Evolutionary conservation across 768 basidiomycete genomes (phyloP), one percentile per base, ranked within the genome.

Genomic region (Suillus ampliporus): DNA sequence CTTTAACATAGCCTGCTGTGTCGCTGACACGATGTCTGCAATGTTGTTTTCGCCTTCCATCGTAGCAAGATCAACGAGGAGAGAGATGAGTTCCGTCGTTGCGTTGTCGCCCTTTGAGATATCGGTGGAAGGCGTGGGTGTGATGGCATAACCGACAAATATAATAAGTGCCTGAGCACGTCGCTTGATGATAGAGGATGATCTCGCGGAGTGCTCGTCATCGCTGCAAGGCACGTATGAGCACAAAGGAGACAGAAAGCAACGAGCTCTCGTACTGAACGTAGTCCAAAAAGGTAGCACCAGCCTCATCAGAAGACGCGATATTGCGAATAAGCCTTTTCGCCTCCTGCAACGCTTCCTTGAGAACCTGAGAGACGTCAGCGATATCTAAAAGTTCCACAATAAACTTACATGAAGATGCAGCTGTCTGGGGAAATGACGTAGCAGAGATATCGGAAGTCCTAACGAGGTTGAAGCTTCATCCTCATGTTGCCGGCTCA

Each of bases 161-260:
- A 84, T 71, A 19, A 95, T 74, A 4, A 95, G 81, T 4, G 90
- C 82, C 60, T 89, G 85, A 26, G 90, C 85, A 64, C 90, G 85
- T 46, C 87, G 85, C 64, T 80, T 87, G 52, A 83, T 67, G 3
- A 79, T 70, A 3, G 79, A 79, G 19, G 81, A 74, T 2, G 78
- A 66, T 13, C 86, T 79, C 28, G 73, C 74, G 1, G 82, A 74
- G 38, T 84, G 83, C 28, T 90, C 90, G 21, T 85, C 88, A 61
- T 90, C 87, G 15, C 89, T 90, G 52, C 43, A 21, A 43, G 31
- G 15, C 37, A 28, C 10, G 15, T 21, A 37, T n/a, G n/a, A 63
- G 46, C 60, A 61, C 26, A 40, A 15, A 47, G 35, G 28, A 48
- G 17, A 21, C 9, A 15, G 21, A 9, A 35, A 26, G 15, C 15